Base-by-base conservation (phyloP, 2,329 filamentous ascomycete species). In the Epichloe bromicola region DNA sequence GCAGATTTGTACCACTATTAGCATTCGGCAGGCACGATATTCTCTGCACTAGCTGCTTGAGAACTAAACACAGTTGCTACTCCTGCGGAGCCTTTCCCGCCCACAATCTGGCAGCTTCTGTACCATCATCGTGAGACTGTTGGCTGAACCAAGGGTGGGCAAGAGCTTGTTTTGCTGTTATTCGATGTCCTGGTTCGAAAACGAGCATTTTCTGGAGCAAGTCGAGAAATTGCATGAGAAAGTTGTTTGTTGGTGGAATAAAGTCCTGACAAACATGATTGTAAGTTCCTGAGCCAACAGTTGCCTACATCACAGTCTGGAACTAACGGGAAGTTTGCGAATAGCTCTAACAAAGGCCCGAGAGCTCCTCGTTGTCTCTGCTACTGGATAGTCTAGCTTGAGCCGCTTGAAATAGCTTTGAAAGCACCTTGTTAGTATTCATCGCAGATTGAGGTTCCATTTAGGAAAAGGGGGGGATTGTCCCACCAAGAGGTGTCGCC, bases 361-460 rank as follows among this genome's bases (percentile, higher is more conserved):
- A 1, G 81, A 85, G 3, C 81, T 79, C 51, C 81, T 71, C 0
- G 79, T 81, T 1, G 82, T 85, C 14, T 85, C 81, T 2, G 69
- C 58, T 2, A 74, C 76, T 3, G 82, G 82, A 56, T 85, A 86
- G 56, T 85, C 81, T 19, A 86, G 71, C 61, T 75, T 79, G 37
- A 76, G 67, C 20, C 81, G 72, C 62, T 84, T 85, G 65, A 86
- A 86, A 58, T 82, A 85, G 58, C 81, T 85, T 30, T 30, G 10
- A 30, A 11, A 4, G 10, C 11, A 11, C 30, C 30, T 30, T 10
- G 30, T 30, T 30, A 30, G 30, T 11, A 30, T 30, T 11, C 30
- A 30, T 30, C 30, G 30, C 10, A 30, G 30, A 30, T 30, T 11
- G 30, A 30, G 3, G 3, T 30, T 10, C 30, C 30, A 11, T 11